Base-by-base conservation (phyloP, 108 stramenopile genomes). In the Skeletonema grethae region DNA sequence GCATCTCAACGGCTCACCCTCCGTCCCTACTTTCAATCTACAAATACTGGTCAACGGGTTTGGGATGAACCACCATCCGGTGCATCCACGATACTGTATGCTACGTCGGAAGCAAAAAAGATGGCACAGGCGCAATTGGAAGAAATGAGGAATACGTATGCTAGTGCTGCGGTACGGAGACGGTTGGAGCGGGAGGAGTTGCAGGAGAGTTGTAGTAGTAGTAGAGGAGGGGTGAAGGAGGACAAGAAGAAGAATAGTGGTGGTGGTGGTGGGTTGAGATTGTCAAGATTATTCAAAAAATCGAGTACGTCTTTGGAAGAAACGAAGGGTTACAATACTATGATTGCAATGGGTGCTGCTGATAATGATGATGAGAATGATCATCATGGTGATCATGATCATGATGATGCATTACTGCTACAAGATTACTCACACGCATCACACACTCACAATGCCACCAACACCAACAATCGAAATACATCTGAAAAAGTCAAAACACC, bases 1-100 rank as follows among this genome's bases (percentile, higher is more conserved):
- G 70, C 75, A 15, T 73, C 72, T 11, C 84, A 85, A 38, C 76
- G 87, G 7, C 70, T 82, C 20, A 75, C 74, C n/a, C 68, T 93
- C 41, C 88, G 92, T 0, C 84, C 85, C 24, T 93, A 86, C 72
- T 93, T 83, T 67, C 85, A 87, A 62, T 88, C 89, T 46, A 67
- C 45, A 43, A 80, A 85, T 34, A 90, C 90, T 8, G 70, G 73
- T 1, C 66, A 89, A 64, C 74, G 88, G 15, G 88, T 87, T 2
- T 93, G 92, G 92, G 92, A 93, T 64, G 92, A 93, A 67, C 92
- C 90, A 11, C 92, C 92, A 0, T 80, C 80, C 13, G 92, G 92
- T 18, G 92, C 92, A 3, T 84, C 88, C 29, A 67, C 70, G 1
- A 81, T 93, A 11, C 10, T 85, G 0, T 86, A 85, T 38, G 92